Evolutionary conservation across 1,139 yeast species (phyloP).

Genomic region (Tardiomyces depauwii): DNA sequence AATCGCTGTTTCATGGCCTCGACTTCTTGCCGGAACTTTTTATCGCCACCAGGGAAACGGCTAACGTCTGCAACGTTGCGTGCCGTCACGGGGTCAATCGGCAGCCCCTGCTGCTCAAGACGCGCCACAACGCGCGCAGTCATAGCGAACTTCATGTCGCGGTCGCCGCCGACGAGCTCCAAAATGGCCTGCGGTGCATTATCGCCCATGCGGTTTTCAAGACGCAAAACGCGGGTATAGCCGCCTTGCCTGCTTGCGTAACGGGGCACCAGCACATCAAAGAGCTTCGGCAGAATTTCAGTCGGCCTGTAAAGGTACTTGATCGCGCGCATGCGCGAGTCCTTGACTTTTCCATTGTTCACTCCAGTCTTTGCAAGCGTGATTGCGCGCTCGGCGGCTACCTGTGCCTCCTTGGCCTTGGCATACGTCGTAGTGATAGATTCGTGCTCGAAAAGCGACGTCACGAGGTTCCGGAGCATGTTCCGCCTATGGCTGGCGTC

Average conservation of each 20-base stretch:
- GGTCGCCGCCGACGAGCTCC: slow-evolving; percentile 73
- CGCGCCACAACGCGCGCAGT: slow-evolving; percentile 76
- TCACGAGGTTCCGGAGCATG: slow-evolving; percentile 48
- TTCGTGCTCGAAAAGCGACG: slow-evolving; percentile 58
- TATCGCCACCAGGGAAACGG: slow-evolving; percentile 38
- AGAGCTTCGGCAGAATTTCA: slow-evolving; percentile 44
- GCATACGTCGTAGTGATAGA: slow-evolving; percentile 60
- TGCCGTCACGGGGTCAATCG: slow-evolving; percentile 49
- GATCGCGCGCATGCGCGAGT: slow-evolving; percentile 6
- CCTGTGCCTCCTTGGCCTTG: slow-evolving; percentile 57
- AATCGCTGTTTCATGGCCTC: slow-evolving; percentile 51
- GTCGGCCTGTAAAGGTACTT: slow-evolving; percentile 31
- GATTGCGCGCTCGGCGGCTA: slow-evolving; percentile 44
- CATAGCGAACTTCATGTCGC: slow-evolving; percentile 68
- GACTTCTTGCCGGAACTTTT: slow-evolving; percentile 49
- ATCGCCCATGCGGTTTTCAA: slow-evolving; percentile 85
- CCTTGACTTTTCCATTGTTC: not conserved
- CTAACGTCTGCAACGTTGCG: slow-evolving; percentile 45
- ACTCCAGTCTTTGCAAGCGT: slow-evolving; percentile 15
- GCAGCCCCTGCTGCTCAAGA: slow-evolving; percentile 52
- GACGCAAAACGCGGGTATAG: slow-evolving; percentile 70
- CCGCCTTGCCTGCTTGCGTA: slow-evolving; percentile 63
- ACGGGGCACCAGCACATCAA: slow-evolving; percentile 52
- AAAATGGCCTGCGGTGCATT: slow-evolving; percentile 84
- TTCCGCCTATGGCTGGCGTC: slow-evolving; percentile 41